Evolutionary conservation across 768 basidiomycete genomes (phyloP).

Genomic region (Naematelia aurantialba): DNA sequence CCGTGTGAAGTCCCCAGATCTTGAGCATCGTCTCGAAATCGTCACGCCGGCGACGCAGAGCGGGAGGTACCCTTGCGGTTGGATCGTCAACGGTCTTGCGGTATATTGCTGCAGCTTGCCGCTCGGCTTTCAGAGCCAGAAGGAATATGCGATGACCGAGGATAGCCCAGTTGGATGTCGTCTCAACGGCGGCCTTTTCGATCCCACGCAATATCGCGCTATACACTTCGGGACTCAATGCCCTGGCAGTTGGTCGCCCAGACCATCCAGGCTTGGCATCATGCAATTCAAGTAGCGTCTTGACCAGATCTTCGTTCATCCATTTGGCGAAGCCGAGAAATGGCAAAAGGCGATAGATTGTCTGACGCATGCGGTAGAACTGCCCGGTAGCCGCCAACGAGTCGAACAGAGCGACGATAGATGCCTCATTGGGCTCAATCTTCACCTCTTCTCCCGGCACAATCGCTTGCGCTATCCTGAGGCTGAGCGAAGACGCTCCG

Average conservation of each 20-base stretch:
- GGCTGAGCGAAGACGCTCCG: not conserved
- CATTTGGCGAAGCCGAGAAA: constrained; percentile 19
- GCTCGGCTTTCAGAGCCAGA: constrained; percentile 27
- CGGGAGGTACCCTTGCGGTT: not conserved
- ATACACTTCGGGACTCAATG: constrained; percentile 12
- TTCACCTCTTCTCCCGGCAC: not conserved
- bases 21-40: not conserved
- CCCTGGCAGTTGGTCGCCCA: constrained; percentile 11
- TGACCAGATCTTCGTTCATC: not conserved
- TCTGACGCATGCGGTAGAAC: constrained; percentile 12
- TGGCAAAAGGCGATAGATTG: constrained; percentile 23
- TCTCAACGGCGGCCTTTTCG: constrained; percentile 15
- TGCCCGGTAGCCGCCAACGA: constrained; percentile 17
- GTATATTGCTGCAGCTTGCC: constrained; percentile 6
- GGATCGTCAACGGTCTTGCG: not conserved
- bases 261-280: not conserved
- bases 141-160: constrained; percentile 31
- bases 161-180: constrained; percentile 6
- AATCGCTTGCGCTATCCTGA: not conserved
- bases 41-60: not conserved
- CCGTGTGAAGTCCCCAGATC: not conserved
- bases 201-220: constrained; percentile 16
- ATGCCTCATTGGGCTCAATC: constrained; percentile 7
- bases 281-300: not conserved
- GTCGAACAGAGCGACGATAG: constrained; percentile 7